Evolutionary conservation across 2,329 filamentous ascomycete genomes (phyloP).

Genomic region (Raffaelea ambrosiae): DNA sequence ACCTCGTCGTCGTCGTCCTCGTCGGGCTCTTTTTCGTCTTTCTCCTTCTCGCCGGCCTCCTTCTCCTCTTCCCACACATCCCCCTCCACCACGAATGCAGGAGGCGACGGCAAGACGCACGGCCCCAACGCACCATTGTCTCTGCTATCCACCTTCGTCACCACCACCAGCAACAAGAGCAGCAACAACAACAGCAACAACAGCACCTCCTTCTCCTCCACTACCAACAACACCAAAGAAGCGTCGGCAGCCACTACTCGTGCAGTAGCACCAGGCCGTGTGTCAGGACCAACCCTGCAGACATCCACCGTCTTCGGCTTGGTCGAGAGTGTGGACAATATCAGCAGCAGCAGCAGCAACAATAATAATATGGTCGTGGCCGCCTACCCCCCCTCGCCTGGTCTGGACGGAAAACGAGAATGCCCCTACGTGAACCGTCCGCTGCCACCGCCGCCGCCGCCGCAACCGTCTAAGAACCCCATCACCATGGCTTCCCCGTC

Average conservation of each 20-base stretch:
- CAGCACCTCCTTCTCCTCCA: not conserved
- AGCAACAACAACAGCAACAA: not conserved
- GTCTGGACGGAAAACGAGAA: conserved; percentile 18
- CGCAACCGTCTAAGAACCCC: conserved; percentile 9
- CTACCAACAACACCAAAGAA: not conserved
- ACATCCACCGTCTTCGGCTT: conserved; percentile 19
- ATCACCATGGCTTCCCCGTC: conserved; percentile 10
- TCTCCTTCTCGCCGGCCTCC: not conserved
- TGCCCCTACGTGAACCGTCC: conserved; percentile 21
- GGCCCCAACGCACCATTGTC: conserved; percentile 15
- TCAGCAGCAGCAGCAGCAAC: conserved; percentile 2
- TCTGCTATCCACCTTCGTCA: conserved; percentile 5
- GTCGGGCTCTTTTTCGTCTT: not conserved
- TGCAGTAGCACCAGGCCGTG: conserved; percentile 20
- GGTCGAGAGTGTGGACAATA: conserved; percentile 22
- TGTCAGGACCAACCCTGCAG: conserved; percentile 26
- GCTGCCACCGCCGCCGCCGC: conserved; percentile 20
- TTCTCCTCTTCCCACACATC: not conserved
- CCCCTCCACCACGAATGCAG: not conserved
- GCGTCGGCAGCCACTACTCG: conserved; percentile 10
- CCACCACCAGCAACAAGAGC: not conserved
- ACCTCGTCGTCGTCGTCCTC: too few relatives aligned
- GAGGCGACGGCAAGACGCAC: conserved; percentile 15
- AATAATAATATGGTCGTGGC: not conserved
- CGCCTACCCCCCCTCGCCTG: conserved; percentile 16